phyloP scores from a whole-genome alignment of 352 stramenopile species.

The Phytopythium mirpurense region DNA sequence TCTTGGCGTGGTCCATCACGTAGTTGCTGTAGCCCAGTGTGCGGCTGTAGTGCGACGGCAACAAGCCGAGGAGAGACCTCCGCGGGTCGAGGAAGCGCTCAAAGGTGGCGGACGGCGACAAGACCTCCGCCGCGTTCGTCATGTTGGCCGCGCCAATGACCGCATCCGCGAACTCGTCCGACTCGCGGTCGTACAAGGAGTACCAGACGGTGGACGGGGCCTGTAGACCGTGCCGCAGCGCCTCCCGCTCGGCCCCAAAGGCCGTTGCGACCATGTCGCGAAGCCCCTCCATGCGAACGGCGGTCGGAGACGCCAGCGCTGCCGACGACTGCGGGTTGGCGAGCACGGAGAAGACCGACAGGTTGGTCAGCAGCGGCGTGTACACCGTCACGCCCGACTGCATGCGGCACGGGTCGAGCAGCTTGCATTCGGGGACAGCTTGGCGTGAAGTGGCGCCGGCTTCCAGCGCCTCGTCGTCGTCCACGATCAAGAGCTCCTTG shows the following conservation, averaged over 20 bases:
- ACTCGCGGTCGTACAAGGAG: constrained; percentile 36
- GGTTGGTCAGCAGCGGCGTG: constrained; percentile 30
- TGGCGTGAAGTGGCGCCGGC: background rate
- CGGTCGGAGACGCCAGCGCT: constrained; percentile 13
- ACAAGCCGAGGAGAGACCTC: constrained; percentile 21
- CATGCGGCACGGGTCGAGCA: constrained; percentile 20
- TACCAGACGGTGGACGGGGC: constrained; percentile 61
- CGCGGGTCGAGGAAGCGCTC: constrained; percentile 19
- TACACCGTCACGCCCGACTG: constrained; percentile 63
- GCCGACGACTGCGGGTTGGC: constrained; percentile 8
- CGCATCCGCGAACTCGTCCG: constrained; percentile 52
- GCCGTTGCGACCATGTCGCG: constrained; percentile 26
- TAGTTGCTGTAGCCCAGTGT: constrained; percentile 25
- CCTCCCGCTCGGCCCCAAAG: constrained; percentile 36
- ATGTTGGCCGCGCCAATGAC: constrained; percentile 38
- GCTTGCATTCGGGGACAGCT: background rate
- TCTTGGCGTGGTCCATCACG: constrained; percentile 19
- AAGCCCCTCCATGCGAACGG: constrained; percentile 24
- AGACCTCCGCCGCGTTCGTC: constrained; percentile 14
- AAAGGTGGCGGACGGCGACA: constrained; percentile 24
- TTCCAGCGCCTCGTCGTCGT: background rate
- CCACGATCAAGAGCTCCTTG: constrained; percentile 9
- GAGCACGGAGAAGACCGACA: constrained; percentile 21
- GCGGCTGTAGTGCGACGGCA: constrained; percentile 36
- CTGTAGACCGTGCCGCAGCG: constrained; percentile 36